Evolutionary conservation across 257 asterid species (phyloP), one percentile per base, ranked within the genome.

Genomic region (Przewalskia tangutica): DNA sequence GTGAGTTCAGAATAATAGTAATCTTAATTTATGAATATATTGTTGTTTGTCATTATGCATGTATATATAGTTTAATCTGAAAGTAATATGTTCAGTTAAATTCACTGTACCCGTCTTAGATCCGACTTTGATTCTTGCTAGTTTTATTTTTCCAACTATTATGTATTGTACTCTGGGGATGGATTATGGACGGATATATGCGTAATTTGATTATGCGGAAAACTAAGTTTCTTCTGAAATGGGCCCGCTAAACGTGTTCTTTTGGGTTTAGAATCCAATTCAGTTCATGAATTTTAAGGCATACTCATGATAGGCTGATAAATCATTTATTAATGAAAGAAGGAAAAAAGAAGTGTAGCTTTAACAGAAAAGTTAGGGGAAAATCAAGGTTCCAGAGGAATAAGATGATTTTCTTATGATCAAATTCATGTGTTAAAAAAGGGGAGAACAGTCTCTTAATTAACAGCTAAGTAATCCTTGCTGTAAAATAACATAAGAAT

Each of bases 221-320:
- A 58, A 56, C 2, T 40, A 20, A 60, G 20, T 40, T 78, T 87
- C 82, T 84, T 77, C 8, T 66, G 6, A 67, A 53, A 70, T 62
- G 77, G 86, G 76, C 89, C 89, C 85, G 85, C 77, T 62, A 87
- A 83, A 84, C 91, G 88, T 86, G 90, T 84, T 44, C 81, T 77
- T 73, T 80, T 8, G 82, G 77, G 16, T 77, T 85, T 82, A 83
- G 88, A 84, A 86, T 89, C 82, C 63, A 48, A 48, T 73, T 23
- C 60, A 20, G 44, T 73, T 62, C 8, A 12, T 42, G 56, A 59
- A 42, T n/a, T 56, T 68, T 42, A 32, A 59, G 17, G 42, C 34
- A 53, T 38, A 1, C 23, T 4, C 50, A 32, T 32, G 50, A 66
- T 66, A 38, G 38, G 40, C 58, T 20, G 0, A 18, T 71, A 71